Evolutionary conservation across 177 flowering plant species (phyloP).

Genomic region (Vitis hybrid): DNA sequence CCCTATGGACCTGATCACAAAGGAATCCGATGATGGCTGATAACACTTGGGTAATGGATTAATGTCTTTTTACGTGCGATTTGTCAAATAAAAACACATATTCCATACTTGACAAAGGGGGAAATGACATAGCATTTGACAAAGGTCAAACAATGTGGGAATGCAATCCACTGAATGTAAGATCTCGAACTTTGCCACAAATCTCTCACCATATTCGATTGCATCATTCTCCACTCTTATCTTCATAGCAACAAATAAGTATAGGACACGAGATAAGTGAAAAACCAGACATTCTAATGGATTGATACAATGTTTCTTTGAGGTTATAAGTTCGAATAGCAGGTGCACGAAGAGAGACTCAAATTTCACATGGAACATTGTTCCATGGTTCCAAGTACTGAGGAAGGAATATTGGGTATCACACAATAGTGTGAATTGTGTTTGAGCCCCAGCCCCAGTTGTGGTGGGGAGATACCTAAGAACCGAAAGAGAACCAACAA

Average conservation of each 20-base stretch:
- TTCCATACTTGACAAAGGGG: constrained; percentile 45
- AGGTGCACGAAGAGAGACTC: constrained; percentile 13
- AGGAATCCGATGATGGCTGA: no score
- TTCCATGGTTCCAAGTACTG: no score
- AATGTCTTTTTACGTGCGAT: neutral
- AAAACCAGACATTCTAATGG: no score
- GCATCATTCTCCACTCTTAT: constrained; percentile 32
- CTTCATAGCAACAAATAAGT: constrained; percentile 32
- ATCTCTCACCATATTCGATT: constrained; percentile 38
- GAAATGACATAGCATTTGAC: constrained; percentile 13
- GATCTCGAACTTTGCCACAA: constrained; percentile 34
- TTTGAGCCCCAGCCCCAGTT: constrained; percentile 32
- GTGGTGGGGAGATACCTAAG: constrained; percentile 10
- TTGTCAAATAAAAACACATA: constrained; percentile 33
- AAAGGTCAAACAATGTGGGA: constrained; percentile 63
- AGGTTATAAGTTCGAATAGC: constrained; percentile 7
- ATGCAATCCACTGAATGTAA: constrained; percentile 42
- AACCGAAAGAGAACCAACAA: no score
- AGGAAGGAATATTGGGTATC: no score
- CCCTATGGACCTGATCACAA: no score
- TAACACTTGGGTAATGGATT: no score
- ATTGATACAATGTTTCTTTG: no score
- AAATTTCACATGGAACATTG: no score
- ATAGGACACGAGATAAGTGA: neutral
- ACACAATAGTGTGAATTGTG: no score